phyloP scores from a whole-genome alignment of 176 grass and related monocot genomes.

The Phoenix dactylifera region DNA sequence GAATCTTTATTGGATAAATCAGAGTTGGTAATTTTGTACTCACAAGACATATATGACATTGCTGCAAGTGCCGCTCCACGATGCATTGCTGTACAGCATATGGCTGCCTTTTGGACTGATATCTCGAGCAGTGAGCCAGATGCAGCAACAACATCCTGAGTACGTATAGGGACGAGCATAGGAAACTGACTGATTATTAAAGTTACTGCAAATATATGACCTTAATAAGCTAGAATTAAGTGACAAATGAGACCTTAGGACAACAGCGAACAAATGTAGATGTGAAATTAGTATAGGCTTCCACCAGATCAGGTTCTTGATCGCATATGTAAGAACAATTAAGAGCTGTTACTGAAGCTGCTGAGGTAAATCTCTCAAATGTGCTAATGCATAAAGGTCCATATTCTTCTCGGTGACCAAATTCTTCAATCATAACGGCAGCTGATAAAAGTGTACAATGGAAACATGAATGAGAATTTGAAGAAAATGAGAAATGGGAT shows the following conservation, averaged over 20 bases:
- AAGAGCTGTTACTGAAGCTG: slow-evolving; percentile 61
- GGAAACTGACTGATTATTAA: too few species aligned
- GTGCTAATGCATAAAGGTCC: slow-evolving; percentile 55
- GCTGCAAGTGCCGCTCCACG: slow-evolving; percentile 69
- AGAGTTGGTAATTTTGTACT: slow-evolving; percentile 16
- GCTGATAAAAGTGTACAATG: slow-evolving; percentile 36
- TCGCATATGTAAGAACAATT: slow-evolving; percentile 84
- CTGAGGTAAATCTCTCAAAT: slow-evolving; percentile 73
- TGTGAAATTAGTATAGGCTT: slow-evolving; percentile 78
- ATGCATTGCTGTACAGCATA: slow-evolving; percentile 93
- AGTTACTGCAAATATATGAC: neutral
- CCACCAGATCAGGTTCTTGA: slow-evolving; percentile 90
- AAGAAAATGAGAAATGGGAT: too few species aligned
- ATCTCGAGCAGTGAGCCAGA: slow-evolving; percentile 65
- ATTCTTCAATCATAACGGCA: slow-evolving; percentile 72
- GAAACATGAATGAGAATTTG: too few species aligned
- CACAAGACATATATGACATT: slow-evolving; percentile 90
- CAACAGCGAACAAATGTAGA: slow-evolving; percentile 79
- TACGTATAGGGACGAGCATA: slow-evolving; percentile 7
- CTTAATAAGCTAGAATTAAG: neutral
- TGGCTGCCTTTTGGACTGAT: slow-evolving; percentile 83
- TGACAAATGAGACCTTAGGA: slow-evolving; percentile 55
- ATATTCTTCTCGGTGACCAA: slow-evolving; percentile 83
- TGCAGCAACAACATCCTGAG: slow-evolving; percentile 59
- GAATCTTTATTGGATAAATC: too few species aligned